phyloP scores from a whole-genome alignment of 2,329 filamentous ascomycete genomes.

The Trichoderma brevicompactum region DNA sequence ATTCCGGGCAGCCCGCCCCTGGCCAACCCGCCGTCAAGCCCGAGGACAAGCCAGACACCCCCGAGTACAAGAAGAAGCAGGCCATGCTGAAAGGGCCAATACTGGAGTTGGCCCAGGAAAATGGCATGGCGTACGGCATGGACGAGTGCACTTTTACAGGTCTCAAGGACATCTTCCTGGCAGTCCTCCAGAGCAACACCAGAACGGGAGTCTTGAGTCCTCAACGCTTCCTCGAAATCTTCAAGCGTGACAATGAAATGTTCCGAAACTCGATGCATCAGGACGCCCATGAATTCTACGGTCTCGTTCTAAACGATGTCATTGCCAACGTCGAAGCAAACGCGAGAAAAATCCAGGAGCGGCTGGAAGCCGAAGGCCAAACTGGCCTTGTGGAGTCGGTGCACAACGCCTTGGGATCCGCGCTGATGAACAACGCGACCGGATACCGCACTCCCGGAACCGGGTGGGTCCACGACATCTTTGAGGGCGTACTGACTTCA shows the following conservation, averaged over 20 bases:
- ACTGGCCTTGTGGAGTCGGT: conserved; percentile 58
- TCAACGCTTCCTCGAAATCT: conserved; percentile 88
- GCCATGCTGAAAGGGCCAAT: conserved; percentile 87
- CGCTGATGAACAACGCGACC: conserved; percentile 43
- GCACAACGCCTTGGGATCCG: conserved; percentile 44
- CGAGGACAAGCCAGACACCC: conserved; percentile 92
- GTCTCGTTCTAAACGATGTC: conserved; percentile 92
- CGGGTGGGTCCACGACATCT: conserved; percentile 95
- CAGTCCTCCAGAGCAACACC: conserved; percentile 78
- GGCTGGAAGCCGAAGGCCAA: conserved; percentile 47
- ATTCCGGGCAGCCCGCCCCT: conserved; percentile 57
- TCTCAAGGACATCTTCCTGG: conserved; percentile 93
- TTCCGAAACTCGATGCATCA: conserved; percentile 98
- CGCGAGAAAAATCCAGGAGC: conserved; percentile 65
- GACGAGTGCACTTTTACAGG: conserved; percentile 93
- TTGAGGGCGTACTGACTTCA: conserved; percentile 91
- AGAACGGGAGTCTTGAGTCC: conserved; percentile 91
- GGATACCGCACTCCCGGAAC: conserved; percentile 65
- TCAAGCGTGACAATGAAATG: conserved; percentile 95
- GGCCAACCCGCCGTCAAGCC: conserved; percentile 64
- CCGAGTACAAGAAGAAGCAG: conserved; percentile 97
- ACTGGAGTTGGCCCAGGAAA: conserved; percentile 81
- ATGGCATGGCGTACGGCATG: conserved; percentile 83
- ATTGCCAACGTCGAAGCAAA: conserved; percentile 93
- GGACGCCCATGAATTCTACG: conserved; percentile 96